Evolutionary conservation across 352 stramenopile species (phyloP).

Genomic region (Phytophthora hibernalis): DNA sequence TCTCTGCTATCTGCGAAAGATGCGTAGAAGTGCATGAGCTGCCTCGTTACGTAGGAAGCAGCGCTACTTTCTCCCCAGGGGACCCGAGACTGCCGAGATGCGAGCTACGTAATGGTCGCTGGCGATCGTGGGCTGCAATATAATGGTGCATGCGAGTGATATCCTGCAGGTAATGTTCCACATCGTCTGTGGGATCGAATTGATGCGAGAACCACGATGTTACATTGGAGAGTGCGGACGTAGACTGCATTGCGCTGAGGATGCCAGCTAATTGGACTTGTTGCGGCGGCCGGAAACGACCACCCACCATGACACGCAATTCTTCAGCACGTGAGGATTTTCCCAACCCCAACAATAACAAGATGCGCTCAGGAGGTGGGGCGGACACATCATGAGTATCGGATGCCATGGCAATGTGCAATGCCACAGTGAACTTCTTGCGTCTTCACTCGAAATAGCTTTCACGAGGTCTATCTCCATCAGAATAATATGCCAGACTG

Average conservation of each 20-base stretch:
- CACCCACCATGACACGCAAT: constrained; percentile 40
- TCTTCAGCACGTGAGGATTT: constrained; percentile 44
- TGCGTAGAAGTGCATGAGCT: constrained; percentile 54
- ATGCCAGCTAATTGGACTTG: constrained; percentile 43
- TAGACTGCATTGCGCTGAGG: constrained; percentile 33
- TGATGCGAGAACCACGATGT: constrained; percentile 58
- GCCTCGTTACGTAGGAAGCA: constrained; percentile 11
- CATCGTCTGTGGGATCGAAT: constrained; percentile 64
- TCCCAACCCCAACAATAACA: constrained; percentile 49
- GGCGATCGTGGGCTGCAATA: constrained; percentile 45
- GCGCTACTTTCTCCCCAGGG: background rate
- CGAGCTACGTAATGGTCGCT: constrained; percentile 28
- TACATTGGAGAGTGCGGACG: constrained; percentile 37
- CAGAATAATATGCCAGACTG: constrained; percentile 1
- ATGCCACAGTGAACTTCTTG: background rate
- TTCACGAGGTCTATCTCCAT: background rate
- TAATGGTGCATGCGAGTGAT: constrained; percentile 67
- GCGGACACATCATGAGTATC: constrained; percentile 1
- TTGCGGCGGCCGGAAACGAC: constrained; percentile 54
- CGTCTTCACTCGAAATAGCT: constrained; percentile 16
- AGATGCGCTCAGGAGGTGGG: constrained; percentile 36
- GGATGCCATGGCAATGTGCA: background rate
- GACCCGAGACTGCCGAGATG: constrained; percentile 21
- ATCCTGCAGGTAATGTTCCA: constrained; percentile 66
- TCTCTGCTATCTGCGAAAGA: constrained; percentile 52